Base-by-base conservation (phyloP, 192 early-diverging fungal species). In the Mortierella antarctica region DNA sequence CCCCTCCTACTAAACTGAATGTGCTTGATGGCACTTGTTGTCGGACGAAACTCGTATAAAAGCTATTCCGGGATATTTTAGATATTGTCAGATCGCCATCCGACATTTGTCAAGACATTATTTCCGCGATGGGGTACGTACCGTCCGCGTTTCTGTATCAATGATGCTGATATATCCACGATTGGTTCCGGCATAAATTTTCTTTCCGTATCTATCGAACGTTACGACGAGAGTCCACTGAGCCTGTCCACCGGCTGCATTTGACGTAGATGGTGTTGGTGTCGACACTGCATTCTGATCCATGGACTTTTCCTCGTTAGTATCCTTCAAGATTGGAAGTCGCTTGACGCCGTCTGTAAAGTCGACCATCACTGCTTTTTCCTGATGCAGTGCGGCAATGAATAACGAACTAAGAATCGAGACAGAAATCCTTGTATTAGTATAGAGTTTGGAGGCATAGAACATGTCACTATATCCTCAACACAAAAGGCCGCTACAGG, bases 1-100 rank as follows among this genome's bases (percentile, higher is more conserved):
- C 91, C 91, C 61, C 88, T 87, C 52, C 86, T 79, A 67, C 89
- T 92, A 66, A 93, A 89, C 57, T 89, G 85, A 41, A 95, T 84
- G 9, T 83, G 78, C 57, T 88, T 89, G 58, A 95, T 92, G 7
- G 83, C 77, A 45, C 86, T 70, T 57, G 59, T 82, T 20, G 57
- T 85, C 52, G 49, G 85, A 65, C 88, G 85, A 47, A 62, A 69
- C 18, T 71, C 73, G 42, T 50, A 54, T 8, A 69, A 18, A 11
- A 70, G 53, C 65, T 59, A 68, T 39, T 3, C 31, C 31, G 40
- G 39, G 31, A 39, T 39, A 17, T 56, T 56, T 56, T 56, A 50
- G 49, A 50, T 14, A 50, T 50, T 17, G 49, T 50, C 4, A 50
- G 49, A 50, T 17, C 17, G 17, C 17, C 17, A 4, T 50, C 1